Base-by-base conservation (phyloP, 2,329 filamentous ascomycete species). In the Epichloe glyceriae region DNA sequence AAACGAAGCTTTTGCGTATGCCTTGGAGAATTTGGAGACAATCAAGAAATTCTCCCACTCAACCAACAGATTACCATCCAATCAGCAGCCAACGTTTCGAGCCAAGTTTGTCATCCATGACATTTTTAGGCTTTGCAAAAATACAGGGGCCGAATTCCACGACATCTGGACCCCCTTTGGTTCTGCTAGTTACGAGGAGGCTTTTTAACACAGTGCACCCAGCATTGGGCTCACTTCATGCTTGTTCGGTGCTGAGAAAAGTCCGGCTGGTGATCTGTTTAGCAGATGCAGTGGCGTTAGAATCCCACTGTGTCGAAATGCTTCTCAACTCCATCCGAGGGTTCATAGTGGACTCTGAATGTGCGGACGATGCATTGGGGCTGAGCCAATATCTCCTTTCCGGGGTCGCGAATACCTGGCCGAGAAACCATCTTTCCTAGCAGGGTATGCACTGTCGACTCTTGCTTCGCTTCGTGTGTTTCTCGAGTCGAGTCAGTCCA, bases 271-370 rank as follows among this genome's bases (percentile, higher is more conserved):
- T 97, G 15, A 76, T 97, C 26, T 85, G 82, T 53, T 70, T 97
- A 44, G 85, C 88, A 26, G 89, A 88, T 0, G 64, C 79, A 0
- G 74, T 82, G 47, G 86, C 86, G n/a, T 73, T 85, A 22, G 71
- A 80, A 40, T 86, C 85, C 0, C 97, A 97, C 61, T 86, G 88
- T 11, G 66, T 96, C 14, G 88, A 98, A 64, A 93, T 96, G 86
- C 74, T 95, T 0, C 73, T 98, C 2, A 86, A 89, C 59, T 84
- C 86, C 1, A 73, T 95, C 19, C 77, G 85, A 10, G 81, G 82
- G 0, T 94, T 89, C 57, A 72, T 97, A 5, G 83, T 84, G 1
- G 85, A 97, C 57, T 76, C 83, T 0, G 85, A 94, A 61, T 97
- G 91, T 65, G 86, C 90, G 10, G 88, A 95, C 61, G 93, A 98